A percentile compares a stretch with the other conserved stretches of the same genome.
These are phyloP conservation scores for Xylariaceae sp. DNA, from an alignment of 2,329 filamentous ascomycete species.

Conservation along the genomic window DNA sequence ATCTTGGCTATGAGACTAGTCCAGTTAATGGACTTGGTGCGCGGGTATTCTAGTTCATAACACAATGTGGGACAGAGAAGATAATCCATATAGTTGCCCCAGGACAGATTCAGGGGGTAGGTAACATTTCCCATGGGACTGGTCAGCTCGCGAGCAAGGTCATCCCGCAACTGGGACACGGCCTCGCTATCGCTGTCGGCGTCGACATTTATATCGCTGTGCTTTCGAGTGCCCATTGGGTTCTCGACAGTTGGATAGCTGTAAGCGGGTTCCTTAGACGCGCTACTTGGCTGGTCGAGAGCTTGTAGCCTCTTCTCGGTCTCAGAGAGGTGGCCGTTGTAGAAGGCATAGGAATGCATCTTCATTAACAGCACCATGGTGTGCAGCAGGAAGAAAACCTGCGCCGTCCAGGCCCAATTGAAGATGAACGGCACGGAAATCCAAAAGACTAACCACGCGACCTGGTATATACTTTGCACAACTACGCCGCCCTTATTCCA, in stretches of 20 bases:
- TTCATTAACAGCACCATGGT: slow-evolving; percentile 94
- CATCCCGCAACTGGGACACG: slow-evolving; percentile 68
- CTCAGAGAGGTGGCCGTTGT: slow-evolving; percentile 90
- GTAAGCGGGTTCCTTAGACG: slow-evolving; percentile 64
- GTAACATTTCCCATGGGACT: slow-evolving; percentile 85
- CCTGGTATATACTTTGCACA: slow-evolving; percentile 77
- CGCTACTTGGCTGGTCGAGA: slow-evolving; percentile 70
- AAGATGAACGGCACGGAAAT: slow-evolving; percentile 77
- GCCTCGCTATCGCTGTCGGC: slow-evolving; percentile 38
- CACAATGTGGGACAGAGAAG: slow-evolving; percentile 90
- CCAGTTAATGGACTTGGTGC: slow-evolving; percentile 70
- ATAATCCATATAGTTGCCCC: slow-evolving; percentile 78
- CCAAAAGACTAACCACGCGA: slow-evolving; percentile 75
- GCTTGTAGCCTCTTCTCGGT: slow-evolving; percentile 73
- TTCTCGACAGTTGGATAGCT: slow-evolving; percentile 64
- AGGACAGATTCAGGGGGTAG: slow-evolving; percentile 82
- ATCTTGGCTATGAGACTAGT: slow-evolving; percentile 77
- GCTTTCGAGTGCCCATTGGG: slow-evolving; percentile 36
- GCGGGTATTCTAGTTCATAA: slow-evolving; percentile 95
- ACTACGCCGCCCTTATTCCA: slow-evolving; percentile 76
- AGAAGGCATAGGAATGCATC: slow-evolving; percentile 97
- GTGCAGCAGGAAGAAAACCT: slow-evolving; percentile 90
- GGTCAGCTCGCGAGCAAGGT: slow-evolving; percentile 83
- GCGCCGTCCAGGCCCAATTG: slow-evolving; percentile 93
- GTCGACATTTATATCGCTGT: slow-evolving; percentile 33